A percentile compares a stretch with the other conserved stretches of the same genome.
Evolutionary conservation across 768 basidiomycete species (phyloP).

Genomic region (Lactarius sanguifluus): DNA sequence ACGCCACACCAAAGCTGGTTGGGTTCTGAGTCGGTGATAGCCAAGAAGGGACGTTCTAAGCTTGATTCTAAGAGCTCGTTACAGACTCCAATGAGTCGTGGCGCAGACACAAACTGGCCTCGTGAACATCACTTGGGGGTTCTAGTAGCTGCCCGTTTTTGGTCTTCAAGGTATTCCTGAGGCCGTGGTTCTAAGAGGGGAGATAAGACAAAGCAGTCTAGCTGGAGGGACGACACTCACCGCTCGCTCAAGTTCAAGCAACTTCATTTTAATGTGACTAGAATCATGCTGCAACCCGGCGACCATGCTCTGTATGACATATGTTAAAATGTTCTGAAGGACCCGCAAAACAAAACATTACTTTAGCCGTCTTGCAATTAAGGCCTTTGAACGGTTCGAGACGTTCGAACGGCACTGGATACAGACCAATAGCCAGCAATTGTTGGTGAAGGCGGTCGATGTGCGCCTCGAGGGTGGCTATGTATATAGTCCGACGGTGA

Average conservation of each 20-base stretch:
- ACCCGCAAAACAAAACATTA: conserved; percentile 31
- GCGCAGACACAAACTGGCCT: conserved; percentile 18
- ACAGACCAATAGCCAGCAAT: conserved; percentile 51
- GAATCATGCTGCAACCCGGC: conserved; percentile 67
- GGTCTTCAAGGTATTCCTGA: conserved; percentile 23
- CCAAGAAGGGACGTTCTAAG: not conserved
- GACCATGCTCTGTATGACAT: conserved; percentile 62
- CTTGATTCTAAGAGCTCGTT: not conserved
- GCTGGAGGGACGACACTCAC: conserved; percentile 41
- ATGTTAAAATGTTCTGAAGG: not conserved
- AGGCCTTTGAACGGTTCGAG: conserved; percentile 66
- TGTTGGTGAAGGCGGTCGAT: conserved; percentile 66
- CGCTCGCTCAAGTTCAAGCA: conserved; percentile 67
- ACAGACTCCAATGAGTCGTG: conserved; percentile 17
- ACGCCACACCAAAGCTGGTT: not conserved
- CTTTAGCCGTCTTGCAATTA: conserved; percentile 78
- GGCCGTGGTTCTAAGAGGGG: conserved; percentile 23
- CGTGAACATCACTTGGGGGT: conserved; percentile 10
- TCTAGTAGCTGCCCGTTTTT: conserved; percentile 11
- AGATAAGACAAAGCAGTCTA: conserved; percentile 2
- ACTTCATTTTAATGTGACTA: conserved; percentile 55
- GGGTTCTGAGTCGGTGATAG: not conserved
- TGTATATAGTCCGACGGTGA: conserved; percentile 67
- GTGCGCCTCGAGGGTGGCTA: conserved; percentile 69
- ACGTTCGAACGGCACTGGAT: conserved; percentile 54